Conservation (phyloP, 1,284 basidiomycete genomes). For the Psilocybe mexicana region DNA sequence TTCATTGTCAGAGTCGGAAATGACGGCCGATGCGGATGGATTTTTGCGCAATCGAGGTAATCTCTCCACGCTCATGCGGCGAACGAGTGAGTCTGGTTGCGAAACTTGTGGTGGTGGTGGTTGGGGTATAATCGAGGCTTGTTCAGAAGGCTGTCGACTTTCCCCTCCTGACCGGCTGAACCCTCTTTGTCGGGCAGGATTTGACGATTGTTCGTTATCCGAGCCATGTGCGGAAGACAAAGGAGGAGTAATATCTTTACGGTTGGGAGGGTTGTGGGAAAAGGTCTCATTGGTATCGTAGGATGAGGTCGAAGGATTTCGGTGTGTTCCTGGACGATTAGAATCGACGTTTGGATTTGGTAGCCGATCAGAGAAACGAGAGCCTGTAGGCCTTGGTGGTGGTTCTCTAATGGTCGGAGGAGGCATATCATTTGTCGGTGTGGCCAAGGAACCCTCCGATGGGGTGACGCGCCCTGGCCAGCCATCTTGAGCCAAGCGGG, state of each 20-base stretch:
- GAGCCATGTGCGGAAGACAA: neutral
- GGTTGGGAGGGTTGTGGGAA: neutral
- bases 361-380: constrained; percentile 8
- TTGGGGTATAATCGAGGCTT: neutral
- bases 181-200: neutral
- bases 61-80: constrained; percentile 17
- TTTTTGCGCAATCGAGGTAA: constrained; percentile 18
- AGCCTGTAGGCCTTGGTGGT: constrained; percentile 6
- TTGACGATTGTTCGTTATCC: neutral
- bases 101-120: neutral
- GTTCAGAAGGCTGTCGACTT: neutral
- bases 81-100: constrained; percentile 5
- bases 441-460: neutral
- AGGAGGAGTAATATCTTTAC: neutral
- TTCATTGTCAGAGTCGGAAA: neutral
- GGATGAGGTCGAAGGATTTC: neutral
- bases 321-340: constrained; percentile 1
- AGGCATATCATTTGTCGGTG: constrained; percentile 4
- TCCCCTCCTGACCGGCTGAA: neutral
- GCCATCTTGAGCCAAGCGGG: neutral
- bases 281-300: neutral
- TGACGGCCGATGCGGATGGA: neutral
- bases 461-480: neutral
- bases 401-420: constrained; percentile 15
- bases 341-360: constrained; percentile 7